Evolutionary conservation across 176 grass and related monocot species (phyloP).

Genomic region (Chloris gayana): DNA sequence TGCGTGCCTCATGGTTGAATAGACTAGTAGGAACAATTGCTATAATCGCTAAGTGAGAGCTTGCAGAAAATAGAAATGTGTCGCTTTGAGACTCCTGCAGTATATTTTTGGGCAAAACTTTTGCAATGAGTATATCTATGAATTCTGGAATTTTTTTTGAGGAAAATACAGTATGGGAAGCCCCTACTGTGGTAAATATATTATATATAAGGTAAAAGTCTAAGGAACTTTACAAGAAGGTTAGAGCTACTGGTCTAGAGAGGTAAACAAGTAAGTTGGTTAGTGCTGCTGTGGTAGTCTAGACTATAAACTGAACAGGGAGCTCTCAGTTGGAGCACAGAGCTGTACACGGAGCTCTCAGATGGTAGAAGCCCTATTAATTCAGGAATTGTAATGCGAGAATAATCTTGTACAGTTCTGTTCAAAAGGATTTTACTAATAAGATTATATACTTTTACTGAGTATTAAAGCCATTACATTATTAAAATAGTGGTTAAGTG

Average conservation of each 20-base stretch:
- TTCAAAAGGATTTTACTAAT: background rate
- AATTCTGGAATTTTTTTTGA: background rate
- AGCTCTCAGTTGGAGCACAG: too few relatives aligned
- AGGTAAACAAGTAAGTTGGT: too few relatives aligned
- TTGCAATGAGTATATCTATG: background rate
- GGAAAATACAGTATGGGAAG: too few relatives aligned
- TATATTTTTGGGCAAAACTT: background rate
- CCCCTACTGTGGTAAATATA: too few relatives aligned
- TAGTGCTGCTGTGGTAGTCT: too few relatives aligned
- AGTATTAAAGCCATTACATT: background rate
- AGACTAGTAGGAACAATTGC: background rate
- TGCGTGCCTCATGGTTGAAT: background rate
- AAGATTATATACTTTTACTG: background rate
- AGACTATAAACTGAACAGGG: too few relatives aligned
- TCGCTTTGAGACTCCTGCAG: background rate
- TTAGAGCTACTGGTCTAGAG: too few relatives aligned
- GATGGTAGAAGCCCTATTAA: too few relatives aligned
- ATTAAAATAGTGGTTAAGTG: background rate
- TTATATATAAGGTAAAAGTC: too few relatives aligned
- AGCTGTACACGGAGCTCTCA: too few relatives aligned
- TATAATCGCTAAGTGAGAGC: background rate
- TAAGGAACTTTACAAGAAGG: too few relatives aligned
- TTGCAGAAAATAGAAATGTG: background rate
- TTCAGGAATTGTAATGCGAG: background rate
- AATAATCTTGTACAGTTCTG: background rate